These are phyloP conservation scores for Ajuga reptans DNA, from an alignment of 305 asterid genomes.

Conservation along the genomic window DNA sequence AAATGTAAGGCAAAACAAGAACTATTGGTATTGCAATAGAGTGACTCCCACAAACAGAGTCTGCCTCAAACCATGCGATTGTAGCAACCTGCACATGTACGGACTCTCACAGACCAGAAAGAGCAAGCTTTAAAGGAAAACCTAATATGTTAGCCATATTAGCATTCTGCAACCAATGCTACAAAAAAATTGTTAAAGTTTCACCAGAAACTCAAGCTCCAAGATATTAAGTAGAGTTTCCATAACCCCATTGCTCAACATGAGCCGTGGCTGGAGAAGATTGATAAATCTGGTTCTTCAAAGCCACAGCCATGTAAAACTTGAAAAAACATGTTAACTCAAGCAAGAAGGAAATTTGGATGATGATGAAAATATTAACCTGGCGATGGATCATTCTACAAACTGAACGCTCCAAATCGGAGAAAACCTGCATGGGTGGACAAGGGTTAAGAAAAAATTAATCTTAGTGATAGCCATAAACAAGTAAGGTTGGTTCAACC, in stretches of 20 bases:
- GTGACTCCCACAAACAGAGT: slow-evolving; percentile 98
- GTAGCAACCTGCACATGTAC: slow-evolving; percentile 80
- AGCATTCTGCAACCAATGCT: not conserved
- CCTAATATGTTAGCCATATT: not conserved
- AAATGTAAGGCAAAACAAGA: slow-evolving; percentile 87
- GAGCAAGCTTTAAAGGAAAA: slow-evolving; percentile 21
- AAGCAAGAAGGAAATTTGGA: slow-evolving; percentile 10
- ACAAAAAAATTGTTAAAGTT: not conserved
- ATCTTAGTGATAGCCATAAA: not conserved
- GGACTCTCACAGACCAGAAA: slow-evolving; percentile 25
- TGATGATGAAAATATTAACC: slow-evolving; percentile 38
- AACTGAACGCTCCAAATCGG: slow-evolving; percentile 97
- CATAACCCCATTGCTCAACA: slow-evolving; percentile 11
- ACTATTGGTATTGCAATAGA: slow-evolving; percentile 82
- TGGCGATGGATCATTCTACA: slow-evolving; percentile 98
- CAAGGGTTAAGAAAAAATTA: slow-evolving; percentile 11
- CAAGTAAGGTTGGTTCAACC: not conserved
- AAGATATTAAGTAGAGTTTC: slow-evolving; percentile 1
- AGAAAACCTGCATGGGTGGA: slow-evolving; percentile 64
- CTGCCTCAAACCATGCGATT: slow-evolving; percentile 99
- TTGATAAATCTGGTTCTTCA: not conserved
- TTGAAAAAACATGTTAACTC: not conserved
- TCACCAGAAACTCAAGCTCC: slow-evolving; percentile 17
- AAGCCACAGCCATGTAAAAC: slow-evolving; percentile 16
- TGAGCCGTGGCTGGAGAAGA: not conserved